Evolutionary conservation across 129 eudicot species (phyloP), one percentile per base, ranked within the genome.

Genomic region (Tagetes patula): DNA sequence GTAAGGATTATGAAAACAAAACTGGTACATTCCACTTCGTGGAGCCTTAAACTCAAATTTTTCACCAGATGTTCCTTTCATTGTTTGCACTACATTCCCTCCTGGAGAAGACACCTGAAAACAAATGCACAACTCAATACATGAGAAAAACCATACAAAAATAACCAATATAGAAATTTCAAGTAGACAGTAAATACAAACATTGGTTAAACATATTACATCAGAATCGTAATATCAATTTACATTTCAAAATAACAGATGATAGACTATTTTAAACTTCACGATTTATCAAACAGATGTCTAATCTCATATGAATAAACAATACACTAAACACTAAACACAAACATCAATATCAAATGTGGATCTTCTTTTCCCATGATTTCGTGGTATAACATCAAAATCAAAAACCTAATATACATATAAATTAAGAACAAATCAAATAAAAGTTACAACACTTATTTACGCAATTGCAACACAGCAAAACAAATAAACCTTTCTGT

Each of bases 41-140:
- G 98, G 98, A 68, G 96, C 99, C 81, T 94, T 94, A 39, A 94
- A 86, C 76, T 94, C 94, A 70, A 94, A 94, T 39, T 94, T 94
- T 75, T 94, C 96, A 7, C 97, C 99, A 34, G 99, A 82, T 58
- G 97, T 83, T 65, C 97, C 99, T 69, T 86, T 90, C 77, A 90
- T 20, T 38, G 86, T 79, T 72, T 90, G 91, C 31, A 94, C 93
- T 1, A 75, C 81, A 82, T 81, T 83, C 41, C 97, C 97, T 45
- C 78, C 85, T 0, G 97, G 96, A 69, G 92, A 77, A 6, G 92
- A 82, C 82, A 86, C 98, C 98, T 93, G 81, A 75, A 84, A 84
- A 67, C 36, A 71, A 80, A 59, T 52, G 69, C 43, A 82, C 49
- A 61, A 12, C 12, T 55, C 52, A 56, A 69, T 56, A 58, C 68